phyloP scores from a whole-genome alignment of 1,284 basidiomycete species.

The Grifola frondosa region DNA sequence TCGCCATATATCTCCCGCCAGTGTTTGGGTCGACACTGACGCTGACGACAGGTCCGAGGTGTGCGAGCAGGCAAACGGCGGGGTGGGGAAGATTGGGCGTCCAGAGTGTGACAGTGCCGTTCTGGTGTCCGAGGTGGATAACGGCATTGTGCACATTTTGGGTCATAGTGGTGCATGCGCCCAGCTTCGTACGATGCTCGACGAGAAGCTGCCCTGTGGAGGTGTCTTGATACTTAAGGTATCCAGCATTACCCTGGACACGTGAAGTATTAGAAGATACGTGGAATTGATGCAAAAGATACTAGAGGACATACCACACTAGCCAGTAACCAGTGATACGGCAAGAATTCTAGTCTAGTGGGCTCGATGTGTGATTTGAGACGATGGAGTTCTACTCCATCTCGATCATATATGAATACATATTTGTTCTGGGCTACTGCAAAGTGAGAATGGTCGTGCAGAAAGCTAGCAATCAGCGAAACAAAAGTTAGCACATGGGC shows the following conservation, averaged over 20 bases:
- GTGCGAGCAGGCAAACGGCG: slow-evolving; percentile 89
- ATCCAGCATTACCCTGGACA: slow-evolving; percentile 79
- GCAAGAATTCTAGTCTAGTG: slow-evolving; percentile 88
- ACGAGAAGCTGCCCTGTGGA: slow-evolving; percentile 89
- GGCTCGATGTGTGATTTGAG: slow-evolving; percentile 88
- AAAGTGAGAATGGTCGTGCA: slow-evolving; percentile 91
- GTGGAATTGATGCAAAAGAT: slow-evolving; percentile 1
- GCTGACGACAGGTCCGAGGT: slow-evolving; percentile 84
- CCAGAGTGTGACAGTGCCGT: slow-evolving; percentile 92
- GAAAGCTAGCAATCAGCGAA: slow-evolving; percentile 54
- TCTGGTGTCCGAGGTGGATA: slow-evolving; percentile 91
- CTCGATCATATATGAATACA: slow-evolving; percentile 93
- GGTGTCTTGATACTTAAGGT: slow-evolving; percentile 96
- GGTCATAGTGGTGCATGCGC: slow-evolving; percentile 83
- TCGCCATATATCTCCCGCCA: slow-evolving; percentile 89
- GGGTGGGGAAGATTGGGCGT: slow-evolving; percentile 92
- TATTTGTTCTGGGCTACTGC: slow-evolving; percentile 98
- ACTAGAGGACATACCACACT: slow-evolving; percentile 62
- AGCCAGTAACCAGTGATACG: slow-evolving; percentile 94
- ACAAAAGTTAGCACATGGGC: slow-evolving; percentile 1
- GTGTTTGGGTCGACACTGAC: slow-evolving; percentile 83
- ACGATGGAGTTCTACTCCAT: slow-evolving; percentile 91
- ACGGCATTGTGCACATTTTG: slow-evolving; percentile 94
- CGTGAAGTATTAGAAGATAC: slow-evolving; percentile 1
- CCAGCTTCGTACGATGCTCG: slow-evolving; percentile 90